Conservation (phyloP, 164 flowering plant genomes). For the Santalum album region DNA sequence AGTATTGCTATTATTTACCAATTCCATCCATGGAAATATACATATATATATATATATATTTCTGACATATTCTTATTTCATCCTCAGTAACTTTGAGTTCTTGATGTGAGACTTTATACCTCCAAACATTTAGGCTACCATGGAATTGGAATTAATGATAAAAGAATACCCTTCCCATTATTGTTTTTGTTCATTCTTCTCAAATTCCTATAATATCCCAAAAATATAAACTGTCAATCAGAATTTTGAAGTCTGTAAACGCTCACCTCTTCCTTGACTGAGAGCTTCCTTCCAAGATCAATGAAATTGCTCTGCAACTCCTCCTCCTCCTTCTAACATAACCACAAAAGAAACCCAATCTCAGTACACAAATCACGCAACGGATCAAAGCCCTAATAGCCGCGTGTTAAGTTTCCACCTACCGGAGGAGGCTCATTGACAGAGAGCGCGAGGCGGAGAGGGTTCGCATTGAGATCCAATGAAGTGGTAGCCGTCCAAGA, state of each 20-base stretch:
- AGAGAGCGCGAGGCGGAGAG: conserved; percentile 9
- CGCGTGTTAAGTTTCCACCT: background rate
- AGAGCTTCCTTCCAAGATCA: conserved; percentile 17
- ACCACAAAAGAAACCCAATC: background rate
- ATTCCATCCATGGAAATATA: too few relatives aligned
- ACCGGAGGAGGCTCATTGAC: conserved; percentile 11
- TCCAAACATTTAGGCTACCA: too few relatives aligned
- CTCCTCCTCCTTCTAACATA: conserved; percentile 11
- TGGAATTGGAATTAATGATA: too few relatives aligned
- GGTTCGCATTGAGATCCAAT: conserved; percentile 16
- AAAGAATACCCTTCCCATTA: too few relatives aligned
- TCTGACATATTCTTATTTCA: too few relatives aligned
- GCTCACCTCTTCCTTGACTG: conserved; percentile 33
- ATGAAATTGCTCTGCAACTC: conserved; percentile 15
- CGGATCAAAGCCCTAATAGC: background rate
- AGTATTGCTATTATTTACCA: too few relatives aligned
- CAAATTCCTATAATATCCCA: too few relatives aligned
- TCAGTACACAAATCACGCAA: background rate
- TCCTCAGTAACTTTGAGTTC: too few relatives aligned
- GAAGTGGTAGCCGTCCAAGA: conserved; percentile 13
- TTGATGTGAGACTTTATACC: too few relatives aligned
- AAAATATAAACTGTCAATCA: too few relatives aligned
- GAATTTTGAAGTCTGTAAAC: background rate
- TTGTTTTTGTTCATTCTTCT: background rate
- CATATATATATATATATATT: too few relatives aligned